Conservation (phyloP, 352 stramenopile species). For the Globisporangium perplexum region DNA sequence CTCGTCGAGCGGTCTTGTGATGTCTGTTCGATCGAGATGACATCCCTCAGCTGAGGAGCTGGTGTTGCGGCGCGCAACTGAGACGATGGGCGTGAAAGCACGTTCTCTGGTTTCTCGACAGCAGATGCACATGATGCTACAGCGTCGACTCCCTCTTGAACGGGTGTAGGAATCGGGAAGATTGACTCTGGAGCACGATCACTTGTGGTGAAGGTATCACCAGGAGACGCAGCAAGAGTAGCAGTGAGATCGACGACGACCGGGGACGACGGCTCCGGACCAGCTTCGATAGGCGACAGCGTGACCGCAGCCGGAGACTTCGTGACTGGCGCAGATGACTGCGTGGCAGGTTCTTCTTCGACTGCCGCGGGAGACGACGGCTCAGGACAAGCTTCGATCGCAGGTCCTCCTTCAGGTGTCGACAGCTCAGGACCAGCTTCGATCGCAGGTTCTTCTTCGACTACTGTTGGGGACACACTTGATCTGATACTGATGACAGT, state of each 20-base stretch:
- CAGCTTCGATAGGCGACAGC: background rate
- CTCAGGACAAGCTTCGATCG: background rate
- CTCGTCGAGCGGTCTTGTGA: too few species aligned
- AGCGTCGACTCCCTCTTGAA: background rate
- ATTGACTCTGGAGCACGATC: background rate
- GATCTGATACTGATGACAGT: too few species aligned
- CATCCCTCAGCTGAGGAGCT: background rate
- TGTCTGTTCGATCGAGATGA: too few species aligned
- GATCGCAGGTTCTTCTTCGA: background rate
- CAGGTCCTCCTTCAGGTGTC: too few species aligned
- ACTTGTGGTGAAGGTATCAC: background rate
- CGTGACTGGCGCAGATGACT: too few species aligned
- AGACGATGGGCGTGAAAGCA: background rate
- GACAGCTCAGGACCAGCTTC: background rate
- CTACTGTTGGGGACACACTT: too few species aligned
- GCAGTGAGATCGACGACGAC: background rate
- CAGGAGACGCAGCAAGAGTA: background rate
- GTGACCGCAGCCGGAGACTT: too few species aligned
- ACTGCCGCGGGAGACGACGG: background rate
- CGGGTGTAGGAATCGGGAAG: background rate
- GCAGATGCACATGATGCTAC: background rate
- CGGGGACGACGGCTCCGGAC: background rate
- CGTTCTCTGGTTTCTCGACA: background rate
- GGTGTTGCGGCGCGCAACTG: too few species aligned
- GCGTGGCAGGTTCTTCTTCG: too few species aligned